Evolutionary conservation across 2,329 filamentous ascomycete genomes (phyloP).

Genomic region (Amylocarpus encephaloides): DNA sequence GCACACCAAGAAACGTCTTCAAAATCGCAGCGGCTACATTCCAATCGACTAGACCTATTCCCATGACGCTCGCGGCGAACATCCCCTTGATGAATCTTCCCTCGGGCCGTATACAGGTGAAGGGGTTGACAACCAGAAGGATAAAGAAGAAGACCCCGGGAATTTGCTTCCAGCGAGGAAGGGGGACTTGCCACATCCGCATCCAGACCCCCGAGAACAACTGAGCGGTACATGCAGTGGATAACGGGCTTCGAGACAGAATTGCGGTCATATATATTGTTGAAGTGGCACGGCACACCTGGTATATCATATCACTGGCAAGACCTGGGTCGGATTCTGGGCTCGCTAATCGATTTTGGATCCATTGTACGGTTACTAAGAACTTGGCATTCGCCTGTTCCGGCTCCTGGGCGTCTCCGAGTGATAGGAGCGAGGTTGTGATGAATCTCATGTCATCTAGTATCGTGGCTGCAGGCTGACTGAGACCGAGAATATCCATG

Average conservation of each 20-base stretch:
- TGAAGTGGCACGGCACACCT: constrained; percentile 40
- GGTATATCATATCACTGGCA: constrained; percentile 31
- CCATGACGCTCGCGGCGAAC: constrained; percentile 14
- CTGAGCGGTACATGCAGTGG: constrained; percentile 33
- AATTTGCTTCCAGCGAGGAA: constrained; percentile 41
- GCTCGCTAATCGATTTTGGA: constrained; percentile 34
- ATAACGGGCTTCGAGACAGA: constrained; percentile 37
- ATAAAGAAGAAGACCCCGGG: constrained; percentile 36
- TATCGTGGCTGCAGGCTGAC: constrained; percentile 41
- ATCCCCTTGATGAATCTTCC: constrained; percentile 21
- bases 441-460: constrained; percentile 47
- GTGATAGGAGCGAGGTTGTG: constrained; percentile 38
- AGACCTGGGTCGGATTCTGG: not conserved
- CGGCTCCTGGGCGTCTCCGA: constrained; percentile 31
- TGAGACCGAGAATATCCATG: constrained; percentile 37
- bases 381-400: constrained; percentile 24
- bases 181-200: constrained; percentile 41
- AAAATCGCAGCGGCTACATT: constrained; percentile 11
- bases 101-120: constrained; percentile 13
- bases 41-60: constrained; percentile 15
- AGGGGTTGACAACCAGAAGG: constrained; percentile 12
- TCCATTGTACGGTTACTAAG: constrained; percentile 35
- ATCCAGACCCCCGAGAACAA: constrained; percentile 42
- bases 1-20: constrained; percentile 12
- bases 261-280: constrained; percentile 45